These are phyloP conservation scores for Liquidambar formosana DNA, from an alignment of 164 flowering plant genomes.

Conservation along the genomic window DNA sequence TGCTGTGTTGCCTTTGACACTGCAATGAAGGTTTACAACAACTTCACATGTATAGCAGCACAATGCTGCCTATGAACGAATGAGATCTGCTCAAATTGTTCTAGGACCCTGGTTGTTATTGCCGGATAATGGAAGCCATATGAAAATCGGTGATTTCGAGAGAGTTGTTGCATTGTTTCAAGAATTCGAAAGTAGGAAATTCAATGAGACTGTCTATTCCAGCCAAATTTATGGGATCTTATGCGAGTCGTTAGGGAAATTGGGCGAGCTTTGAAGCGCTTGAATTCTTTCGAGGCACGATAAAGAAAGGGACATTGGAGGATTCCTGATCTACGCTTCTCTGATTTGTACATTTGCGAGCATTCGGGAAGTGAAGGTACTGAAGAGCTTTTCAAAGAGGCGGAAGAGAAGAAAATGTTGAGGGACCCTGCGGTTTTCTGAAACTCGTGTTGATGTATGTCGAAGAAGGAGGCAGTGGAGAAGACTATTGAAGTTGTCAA, in stretches of 20 bases:
- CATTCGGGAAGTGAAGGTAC: slow-evolving; percentile 44
- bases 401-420: slow-evolving; percentile 45
- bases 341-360: slow-evolving; percentile 60
- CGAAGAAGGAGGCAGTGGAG: slow-evolving; percentile 55
- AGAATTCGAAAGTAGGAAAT: slow-evolving; percentile 41
- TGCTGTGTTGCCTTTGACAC: slow-evolving; percentile 50
- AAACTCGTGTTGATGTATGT: slow-evolving; percentile 70
- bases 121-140: slow-evolving; percentile 63
- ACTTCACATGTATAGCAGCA: slow-evolving; percentile 70
- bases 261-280: slow-evolving; percentile 65
- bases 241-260: slow-evolving; percentile 57
- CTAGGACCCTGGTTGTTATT: slow-evolving; percentile 49
- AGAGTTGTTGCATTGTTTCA: slow-evolving; percentile 47
- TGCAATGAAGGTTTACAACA: slow-evolving; percentile 69
- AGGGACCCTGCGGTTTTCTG: slow-evolving; percentile 57
- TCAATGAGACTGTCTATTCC: slow-evolving; percentile 3
- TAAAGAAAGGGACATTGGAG: slow-evolving; percentile 34
- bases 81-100: slow-evolving; percentile 38
- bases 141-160: slow-evolving; percentile 38
- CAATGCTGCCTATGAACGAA: slow-evolving; percentile 41
- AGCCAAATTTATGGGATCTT: slow-evolving; percentile 42
- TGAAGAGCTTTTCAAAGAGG: slow-evolving; percentile 62
- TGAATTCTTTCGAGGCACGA: slow-evolving; percentile 47
- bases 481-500: slow-evolving; percentile 49
- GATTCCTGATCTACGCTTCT: slow-evolving; percentile 51